phyloP scores from a whole-genome alignment of 1,284 basidiomycete genomes.

The Trametes versicolor region DNA sequence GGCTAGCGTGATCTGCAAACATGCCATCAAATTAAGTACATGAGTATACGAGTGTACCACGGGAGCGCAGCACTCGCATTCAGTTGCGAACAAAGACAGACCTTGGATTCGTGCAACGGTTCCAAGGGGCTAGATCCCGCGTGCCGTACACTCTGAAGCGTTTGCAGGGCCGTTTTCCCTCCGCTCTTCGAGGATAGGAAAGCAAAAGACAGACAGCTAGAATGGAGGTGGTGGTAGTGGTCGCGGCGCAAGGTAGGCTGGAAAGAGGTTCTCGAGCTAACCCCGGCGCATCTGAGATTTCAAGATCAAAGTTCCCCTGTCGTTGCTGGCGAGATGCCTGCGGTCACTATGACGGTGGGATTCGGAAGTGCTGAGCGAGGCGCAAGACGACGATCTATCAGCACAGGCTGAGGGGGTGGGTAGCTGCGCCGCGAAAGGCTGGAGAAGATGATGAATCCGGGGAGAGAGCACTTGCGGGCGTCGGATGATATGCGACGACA shows the following conservation, averaged over 20 bases:
- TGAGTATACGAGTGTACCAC: background rate
- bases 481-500: conserved; percentile 1
- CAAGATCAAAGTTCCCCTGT: conserved; percentile 8
- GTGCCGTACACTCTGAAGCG: background rate
- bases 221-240: background rate
- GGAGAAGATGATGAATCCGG: conserved; percentile 6
- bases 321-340: background rate
- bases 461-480: background rate
- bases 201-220: background rate
- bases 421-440: conserved; percentile 1
- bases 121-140: background rate
- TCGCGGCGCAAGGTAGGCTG: background rate
- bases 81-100: background rate
- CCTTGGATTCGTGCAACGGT: background rate
- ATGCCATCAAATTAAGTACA: background rate
- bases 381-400: conserved; percentile 18
- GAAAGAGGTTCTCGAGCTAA: background rate
- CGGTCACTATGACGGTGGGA: background rate
- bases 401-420: background rate
- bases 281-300: conserved; percentile 1
- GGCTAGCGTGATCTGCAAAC: conserved; percentile 21
- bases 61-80: background rate
- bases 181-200: background rate
- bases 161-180: too few relatives aligned
- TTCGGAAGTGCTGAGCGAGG: background rate